Evolutionary conservation across 257 asterid genomes (phyloP), one percentile per base, ranked within the genome.

Genomic region (Solanum lignicaule): DNA sequence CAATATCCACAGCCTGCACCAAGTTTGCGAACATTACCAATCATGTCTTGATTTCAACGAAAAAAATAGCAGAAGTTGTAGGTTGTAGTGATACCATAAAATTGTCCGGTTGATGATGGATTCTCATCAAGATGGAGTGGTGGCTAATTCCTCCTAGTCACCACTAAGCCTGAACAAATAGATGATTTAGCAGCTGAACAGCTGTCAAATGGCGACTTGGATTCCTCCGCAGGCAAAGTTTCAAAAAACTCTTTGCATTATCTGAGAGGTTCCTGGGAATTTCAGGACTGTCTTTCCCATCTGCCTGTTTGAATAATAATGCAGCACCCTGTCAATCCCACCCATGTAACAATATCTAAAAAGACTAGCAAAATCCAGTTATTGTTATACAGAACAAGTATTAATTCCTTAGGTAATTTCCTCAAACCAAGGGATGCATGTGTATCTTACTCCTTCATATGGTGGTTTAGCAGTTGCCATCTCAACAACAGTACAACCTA

Each of bases 401-500:
- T 38, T 5, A 46, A 14, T 52, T 39, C 33, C 29, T 41, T 39
- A 15, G 84, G 62, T 41, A 76, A 13, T 25, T n/a, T n/a, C n/a
- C 0, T 43, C 84, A 46, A 81, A 46, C 18, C 21, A 16, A 35
- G 33, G 68, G 68, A 43, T 16, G 58, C 3, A 41, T 25, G 32
- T 1, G 35, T 75, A 86, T 86, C 31, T 65, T 74, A 93, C 97
- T 94, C 94, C 95, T 92, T 92, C 97, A 65, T 90, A 92, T 72
- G 95, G 96, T 66, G 96, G 94, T 89, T 94, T 91, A 71, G 95
- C 73, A n/a, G 97, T 91, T 84, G 95, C 95, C 98, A 95, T 95
- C 90, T 95, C 96, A 83, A 94, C 76, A 87, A 93, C 90, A 35
- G 96, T 91, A 91, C 98, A 95, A 16, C 96, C 98, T 29, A 94